These are phyloP conservation scores for Groenewaldozyma salmanticensis DNA, from an alignment of 805 yeast genomes.

Conservation along the genomic window DNA sequence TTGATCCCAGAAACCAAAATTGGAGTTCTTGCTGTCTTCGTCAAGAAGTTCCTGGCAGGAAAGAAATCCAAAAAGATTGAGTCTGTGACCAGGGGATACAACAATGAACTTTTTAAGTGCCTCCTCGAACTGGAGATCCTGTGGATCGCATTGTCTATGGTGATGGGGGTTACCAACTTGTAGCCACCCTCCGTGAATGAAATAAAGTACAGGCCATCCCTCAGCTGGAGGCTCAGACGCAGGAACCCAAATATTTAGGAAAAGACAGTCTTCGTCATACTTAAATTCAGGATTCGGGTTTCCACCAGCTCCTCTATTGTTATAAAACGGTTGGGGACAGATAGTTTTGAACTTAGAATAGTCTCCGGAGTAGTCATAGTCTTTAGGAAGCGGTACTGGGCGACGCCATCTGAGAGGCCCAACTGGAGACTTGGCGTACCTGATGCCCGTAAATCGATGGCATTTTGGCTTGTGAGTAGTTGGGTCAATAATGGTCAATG, in stretches of 20 bases:
- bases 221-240: constrained; percentile 26
- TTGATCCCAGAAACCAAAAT: constrained; percentile 38
- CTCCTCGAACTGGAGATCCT: constrained; percentile 8
- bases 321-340: constrained; percentile 30
- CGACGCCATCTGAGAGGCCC: constrained; percentile 28
- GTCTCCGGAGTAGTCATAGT: constrained; percentile 32
- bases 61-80: constrained; percentile 35
- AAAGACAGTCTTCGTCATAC: constrained; percentile 28
- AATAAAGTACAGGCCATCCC: constrained; percentile 36
- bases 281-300: constrained; percentile 23
- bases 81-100: constrained; percentile 30
- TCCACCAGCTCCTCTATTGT: constrained; percentile 7
- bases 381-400: constrained; percentile 28
- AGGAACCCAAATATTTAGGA: constrained; percentile 34
- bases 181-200: constrained; percentile 38
- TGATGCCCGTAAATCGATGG: constrained; percentile 18
- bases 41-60: constrained; percentile 29
- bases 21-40: constrained; percentile 21
- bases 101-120: constrained; percentile 26
- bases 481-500: background rate
- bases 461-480: constrained; percentile 2
- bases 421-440: constrained; percentile 28
- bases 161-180: constrained; percentile 26
- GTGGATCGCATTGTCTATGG: constrained; percentile 7
- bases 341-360: constrained; percentile 28